phyloP scores from a whole-genome alignment of 2,329 filamentous ascomycete genomes.

The Colletotrichum godetiae region DNA sequence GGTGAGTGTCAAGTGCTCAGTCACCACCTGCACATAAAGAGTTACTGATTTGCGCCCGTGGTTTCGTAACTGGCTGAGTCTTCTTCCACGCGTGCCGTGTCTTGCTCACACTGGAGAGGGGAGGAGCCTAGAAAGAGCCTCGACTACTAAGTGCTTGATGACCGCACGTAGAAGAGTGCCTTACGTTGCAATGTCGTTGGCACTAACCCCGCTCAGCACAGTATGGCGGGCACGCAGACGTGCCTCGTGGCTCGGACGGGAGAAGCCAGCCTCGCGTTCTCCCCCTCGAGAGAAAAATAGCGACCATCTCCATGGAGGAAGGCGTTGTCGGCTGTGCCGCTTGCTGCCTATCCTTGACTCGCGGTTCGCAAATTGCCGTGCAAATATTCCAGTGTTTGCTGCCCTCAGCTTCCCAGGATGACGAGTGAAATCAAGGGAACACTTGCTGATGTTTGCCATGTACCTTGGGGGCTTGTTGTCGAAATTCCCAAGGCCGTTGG shows the following conservation, averaged over 20 bases:
- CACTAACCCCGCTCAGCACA: background rate
- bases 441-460: conserved; percentile 3
- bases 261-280: background rate
- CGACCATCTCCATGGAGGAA: background rate
- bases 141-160: background rate
- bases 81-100: conserved; percentile 21
- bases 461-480: background rate
- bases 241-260: background rate
- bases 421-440: background rate
- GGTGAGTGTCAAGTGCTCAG: background rate
- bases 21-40: background rate
- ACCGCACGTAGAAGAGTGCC: background rate
- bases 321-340: conserved; percentile 1
- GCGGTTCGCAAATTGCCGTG: background rate
- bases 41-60: background rate
- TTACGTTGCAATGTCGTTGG: conserved; percentile 10
- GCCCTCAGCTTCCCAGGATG: background rate
- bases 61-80: background rate
- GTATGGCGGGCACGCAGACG: background rate
- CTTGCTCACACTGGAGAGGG: background rate
- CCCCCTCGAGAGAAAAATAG: background rate
- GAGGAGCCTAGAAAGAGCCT: background rate
- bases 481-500: background rate
- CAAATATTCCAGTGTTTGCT: background rate
- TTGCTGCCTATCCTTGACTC: background rate